These are phyloP conservation scores for Inga oerstediana DNA, from an alignment of 306 rosid genomes.

Conservation along the genomic window DNA sequence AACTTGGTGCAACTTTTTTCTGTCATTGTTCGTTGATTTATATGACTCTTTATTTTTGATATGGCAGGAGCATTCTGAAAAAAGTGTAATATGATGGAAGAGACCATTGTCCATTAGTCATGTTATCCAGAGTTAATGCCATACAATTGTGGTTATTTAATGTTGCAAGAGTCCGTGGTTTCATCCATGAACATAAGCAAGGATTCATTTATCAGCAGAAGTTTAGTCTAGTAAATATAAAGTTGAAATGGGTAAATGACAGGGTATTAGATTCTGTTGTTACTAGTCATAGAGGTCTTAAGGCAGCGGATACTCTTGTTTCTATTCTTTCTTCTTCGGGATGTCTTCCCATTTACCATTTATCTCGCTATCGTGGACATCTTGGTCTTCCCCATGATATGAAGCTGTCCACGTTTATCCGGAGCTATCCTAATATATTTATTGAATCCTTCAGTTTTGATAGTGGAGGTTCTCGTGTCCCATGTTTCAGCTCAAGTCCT, in stretches of 20 bases:
- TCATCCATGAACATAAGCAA: constrained; percentile 29
- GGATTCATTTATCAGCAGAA: constrained; percentile 57
- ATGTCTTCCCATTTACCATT: constrained; percentile 66
- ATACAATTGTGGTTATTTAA: constrained; percentile 38
- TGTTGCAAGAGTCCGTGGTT: constrained; percentile 35
- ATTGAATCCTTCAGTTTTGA: constrained; percentile 60
- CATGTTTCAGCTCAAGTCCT: constrained; percentile 63
- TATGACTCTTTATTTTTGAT: too few relatives aligned
- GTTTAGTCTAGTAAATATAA: constrained; percentile 72
- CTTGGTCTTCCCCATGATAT: constrained; percentile 73
- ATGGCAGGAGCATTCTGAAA: not conserved
- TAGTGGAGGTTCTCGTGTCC: constrained; percentile 69
- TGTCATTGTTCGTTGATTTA: not conserved
- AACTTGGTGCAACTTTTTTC: not conserved
- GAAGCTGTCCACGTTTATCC: constrained; percentile 67
- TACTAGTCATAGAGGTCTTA: constrained; percentile 63
- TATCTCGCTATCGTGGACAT: constrained; percentile 61
- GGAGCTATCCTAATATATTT: constrained; percentile 78
- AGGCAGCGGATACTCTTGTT: constrained; percentile 70
- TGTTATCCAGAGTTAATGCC: not conserved
- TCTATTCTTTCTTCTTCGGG: constrained; percentile 57
- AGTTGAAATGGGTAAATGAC: constrained; percentile 90
- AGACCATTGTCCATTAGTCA: not conserved
- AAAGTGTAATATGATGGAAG: not conserved
- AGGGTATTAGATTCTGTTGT: constrained; percentile 68